A percentile compares a stretch with the other conserved stretches of the same genome.
phyloP scores from a whole-genome alignment of 2,329 filamentous ascomycete genomes.

The Penicillium janthinellum region DNA sequence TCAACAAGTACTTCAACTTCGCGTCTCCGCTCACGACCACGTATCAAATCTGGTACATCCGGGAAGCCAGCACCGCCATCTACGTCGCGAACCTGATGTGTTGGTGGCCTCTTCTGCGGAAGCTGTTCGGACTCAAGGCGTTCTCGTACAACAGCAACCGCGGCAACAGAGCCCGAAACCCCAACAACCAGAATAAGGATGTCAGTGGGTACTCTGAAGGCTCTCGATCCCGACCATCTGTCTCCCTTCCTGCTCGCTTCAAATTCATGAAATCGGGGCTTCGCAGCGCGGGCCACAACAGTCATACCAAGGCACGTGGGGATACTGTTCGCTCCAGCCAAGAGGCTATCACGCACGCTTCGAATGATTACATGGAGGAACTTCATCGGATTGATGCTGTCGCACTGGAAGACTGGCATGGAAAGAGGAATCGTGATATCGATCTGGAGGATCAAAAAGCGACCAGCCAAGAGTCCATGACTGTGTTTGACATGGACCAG shows the following conservation, averaged over 20 bases:
- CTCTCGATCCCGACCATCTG: constrained; percentile 26
- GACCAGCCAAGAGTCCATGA: constrained; percentile 6
- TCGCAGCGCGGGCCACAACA: constrained; percentile 11
- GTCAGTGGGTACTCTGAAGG: constrained; percentile 17
- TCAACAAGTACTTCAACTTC: constrained; percentile 53
- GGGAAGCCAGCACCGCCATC: constrained; percentile 43
- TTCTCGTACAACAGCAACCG: constrained; percentile 32
- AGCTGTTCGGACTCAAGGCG: constrained; percentile 32
- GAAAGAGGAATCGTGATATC: not conserved
- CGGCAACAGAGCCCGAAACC: constrained; percentile 18
- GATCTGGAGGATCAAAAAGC: constrained; percentile 14
- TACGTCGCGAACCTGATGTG: constrained; percentile 51
- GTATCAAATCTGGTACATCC: constrained; percentile 48
- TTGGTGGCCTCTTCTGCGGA: constrained; percentile 35
- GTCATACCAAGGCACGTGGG: not conserved
- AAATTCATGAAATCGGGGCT: constrained; percentile 12
- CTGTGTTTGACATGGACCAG: not conserved
- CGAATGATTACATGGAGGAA: constrained; percentile 15
- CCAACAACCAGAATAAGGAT: constrained; percentile 21
- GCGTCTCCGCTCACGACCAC: constrained; percentile 38
- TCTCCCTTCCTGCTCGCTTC: constrained; percentile 18
- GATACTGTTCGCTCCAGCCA: constrained; percentile 17
- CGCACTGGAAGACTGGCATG: constrained; percentile 17
- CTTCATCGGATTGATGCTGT: constrained; percentile 12
- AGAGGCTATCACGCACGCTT: constrained; percentile 22